Evolutionary conservation across 177 flowering plant genomes (phyloP).

Genomic region (Tripterygium wilfordii): DNA sequence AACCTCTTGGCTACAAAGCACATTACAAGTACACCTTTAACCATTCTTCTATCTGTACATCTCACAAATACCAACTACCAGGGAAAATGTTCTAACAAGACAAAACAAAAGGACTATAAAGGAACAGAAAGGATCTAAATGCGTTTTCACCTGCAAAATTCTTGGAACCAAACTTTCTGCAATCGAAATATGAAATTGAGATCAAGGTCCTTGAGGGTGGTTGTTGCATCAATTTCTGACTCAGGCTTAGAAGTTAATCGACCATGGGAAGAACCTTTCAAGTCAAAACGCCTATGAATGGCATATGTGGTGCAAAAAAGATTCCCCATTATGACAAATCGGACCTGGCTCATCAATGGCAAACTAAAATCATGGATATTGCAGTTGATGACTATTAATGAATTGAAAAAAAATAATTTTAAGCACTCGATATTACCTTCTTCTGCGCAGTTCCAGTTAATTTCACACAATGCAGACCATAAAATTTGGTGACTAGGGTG

Average conservation of each 20-base stretch:
- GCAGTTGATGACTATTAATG: neutral
- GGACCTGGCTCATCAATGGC: conserved; percentile 53
- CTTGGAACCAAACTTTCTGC: conserved; percentile 77
- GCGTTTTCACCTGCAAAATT: conserved; percentile 61
- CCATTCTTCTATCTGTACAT: too few relatives aligned
- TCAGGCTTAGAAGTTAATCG: conserved; percentile 73
- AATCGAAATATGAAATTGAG: conserved; percentile 74
- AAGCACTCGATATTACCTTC: conserved; percentile 39
- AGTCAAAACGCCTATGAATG: conserved; percentile 83
- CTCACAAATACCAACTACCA: too few relatives aligned
- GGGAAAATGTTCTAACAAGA: too few relatives aligned
- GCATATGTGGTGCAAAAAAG: conserved; percentile 68
- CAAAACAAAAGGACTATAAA: too few relatives aligned
- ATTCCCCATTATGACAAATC: conserved; percentile 94
- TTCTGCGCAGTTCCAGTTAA: conserved; percentile 71
- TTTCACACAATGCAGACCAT: conserved; percentile 87
- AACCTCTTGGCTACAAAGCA: too few relatives aligned
- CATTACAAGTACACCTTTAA: too few relatives aligned
- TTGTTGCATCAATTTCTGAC: conserved; percentile 67
- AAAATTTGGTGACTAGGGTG: conserved; percentile 83
- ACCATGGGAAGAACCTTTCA: conserved; percentile 95
- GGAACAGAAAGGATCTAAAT: too few relatives aligned
- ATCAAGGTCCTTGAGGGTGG: conserved; percentile 94
- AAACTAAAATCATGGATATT: conserved; percentile 1
- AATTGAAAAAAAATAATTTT: neutral